Conservation (phyloP, 169 alveolate genomes). For the Miamiensis avidus region DNA sequence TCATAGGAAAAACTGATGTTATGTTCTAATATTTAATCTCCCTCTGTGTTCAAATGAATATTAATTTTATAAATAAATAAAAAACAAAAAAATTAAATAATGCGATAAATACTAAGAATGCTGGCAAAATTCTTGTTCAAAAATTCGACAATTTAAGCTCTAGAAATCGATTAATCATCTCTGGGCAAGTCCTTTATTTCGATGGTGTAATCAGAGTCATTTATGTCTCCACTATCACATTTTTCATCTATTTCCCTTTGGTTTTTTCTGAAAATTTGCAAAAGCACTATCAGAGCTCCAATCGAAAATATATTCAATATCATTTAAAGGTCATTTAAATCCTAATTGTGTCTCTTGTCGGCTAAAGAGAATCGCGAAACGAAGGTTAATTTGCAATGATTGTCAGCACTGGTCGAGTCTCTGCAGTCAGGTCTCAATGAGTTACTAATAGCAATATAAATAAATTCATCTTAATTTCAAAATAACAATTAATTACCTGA, state of each 20-base stretch:
- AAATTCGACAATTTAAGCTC: no score
- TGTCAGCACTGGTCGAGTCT: not conserved
- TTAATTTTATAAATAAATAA: no score
- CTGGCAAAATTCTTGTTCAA: not conserved
- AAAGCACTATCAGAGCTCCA: not conserved
- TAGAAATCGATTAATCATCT: not conserved
- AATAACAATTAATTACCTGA: not conserved
- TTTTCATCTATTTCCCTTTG: constrained; percentile 4
- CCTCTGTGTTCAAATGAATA: no score
- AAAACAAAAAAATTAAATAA: no score
- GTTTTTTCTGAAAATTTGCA: not conserved
- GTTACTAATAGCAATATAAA: no score
- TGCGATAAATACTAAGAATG: no score
- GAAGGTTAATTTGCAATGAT: not conserved
- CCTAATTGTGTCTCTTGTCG: not conserved
- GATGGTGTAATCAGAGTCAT: constrained; percentile 8
- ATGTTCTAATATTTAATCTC: no score
- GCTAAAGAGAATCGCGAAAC: not conserved
- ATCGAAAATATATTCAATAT: not conserved
- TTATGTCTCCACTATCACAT: constrained; percentile 9
- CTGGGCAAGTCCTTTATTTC: constrained; percentile 7
- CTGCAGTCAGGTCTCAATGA: not conserved
- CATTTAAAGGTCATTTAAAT: not conserved
- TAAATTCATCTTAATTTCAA: no score
- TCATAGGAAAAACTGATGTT: no score